Evolutionary conservation across 1,284 basidiomycete species (phyloP).

Genomic region (Bondarzewia mesenterica): DNA sequence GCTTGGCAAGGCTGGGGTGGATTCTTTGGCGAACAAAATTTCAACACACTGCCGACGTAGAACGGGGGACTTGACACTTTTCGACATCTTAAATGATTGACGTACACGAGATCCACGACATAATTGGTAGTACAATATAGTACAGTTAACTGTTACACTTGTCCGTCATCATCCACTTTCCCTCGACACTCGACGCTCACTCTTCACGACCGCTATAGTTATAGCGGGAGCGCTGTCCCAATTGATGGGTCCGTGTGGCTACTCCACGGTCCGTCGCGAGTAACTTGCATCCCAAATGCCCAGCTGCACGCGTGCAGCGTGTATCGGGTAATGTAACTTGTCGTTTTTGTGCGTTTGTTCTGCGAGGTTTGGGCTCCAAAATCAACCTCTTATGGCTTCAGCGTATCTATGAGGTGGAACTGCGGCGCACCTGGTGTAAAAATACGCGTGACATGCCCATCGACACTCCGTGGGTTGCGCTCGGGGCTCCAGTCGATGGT

Average conservation of each 20-base stretch:
- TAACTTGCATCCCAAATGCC: slow-evolving; percentile 44
- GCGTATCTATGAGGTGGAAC: too few species aligned
- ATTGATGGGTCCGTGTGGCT: slow-evolving; percentile 38
- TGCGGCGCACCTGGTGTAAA: slow-evolving; percentile 26
- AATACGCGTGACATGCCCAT: slow-evolving; percentile 29
- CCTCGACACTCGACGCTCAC: slow-evolving; percentile 31
- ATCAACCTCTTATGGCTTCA: background rate
- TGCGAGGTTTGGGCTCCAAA: slow-evolving; percentile 6
- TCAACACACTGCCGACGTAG: too few species aligned
- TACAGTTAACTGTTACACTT: too few species aligned
- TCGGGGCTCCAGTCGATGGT: slow-evolving; percentile 35
- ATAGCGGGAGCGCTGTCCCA: slow-evolving; percentile 27
- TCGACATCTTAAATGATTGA: too few species aligned
- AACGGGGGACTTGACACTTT: too few species aligned
- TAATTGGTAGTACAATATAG: too few species aligned
- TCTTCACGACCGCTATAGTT: slow-evolving; percentile 30
- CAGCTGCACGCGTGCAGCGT: slow-evolving; percentile 28
- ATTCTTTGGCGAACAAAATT: too few species aligned
- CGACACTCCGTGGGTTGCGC: slow-evolving; percentile 35
- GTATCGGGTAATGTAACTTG: slow-evolving; percentile 28
- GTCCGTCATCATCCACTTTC: too few species aligned
- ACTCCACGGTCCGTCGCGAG: slow-evolving; percentile 34
- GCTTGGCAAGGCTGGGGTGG: too few species aligned
- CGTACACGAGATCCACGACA: too few species aligned
- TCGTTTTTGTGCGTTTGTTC: slow-evolving; percentile 31